Percentiles rank a stretch among this genome's conserved stretches.
phyloP scores from a whole-genome alignment of 75 land plant genomes.

The Azolla pinnata region DNA sequence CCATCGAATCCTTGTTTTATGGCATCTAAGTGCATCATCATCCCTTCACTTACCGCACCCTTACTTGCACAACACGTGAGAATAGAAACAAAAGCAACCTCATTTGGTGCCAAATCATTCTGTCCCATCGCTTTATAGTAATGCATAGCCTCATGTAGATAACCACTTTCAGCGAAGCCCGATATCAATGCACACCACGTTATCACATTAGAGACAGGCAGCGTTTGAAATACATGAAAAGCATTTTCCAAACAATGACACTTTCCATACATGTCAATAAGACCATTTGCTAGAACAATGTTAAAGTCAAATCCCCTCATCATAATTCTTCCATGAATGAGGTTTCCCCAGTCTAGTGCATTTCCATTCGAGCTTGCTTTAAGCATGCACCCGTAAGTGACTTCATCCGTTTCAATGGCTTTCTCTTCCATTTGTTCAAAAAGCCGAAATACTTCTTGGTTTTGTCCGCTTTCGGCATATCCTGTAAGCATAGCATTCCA shows the following conservation, averaged over 20 bases:
- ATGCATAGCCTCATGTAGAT: slow-evolving; percentile 15
- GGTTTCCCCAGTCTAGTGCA: slow-evolving; percentile 14
- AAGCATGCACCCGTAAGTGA: slow-evolving; percentile 26
- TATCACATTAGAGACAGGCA: slow-evolving; percentile 8
- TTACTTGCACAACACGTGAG: not conserved
- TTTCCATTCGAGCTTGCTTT: slow-evolving; percentile 13
- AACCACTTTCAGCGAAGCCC: slow-evolving; percentile 40
- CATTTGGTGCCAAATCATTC: not conserved
- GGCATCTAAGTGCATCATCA: not conserved
- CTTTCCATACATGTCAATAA: slow-evolving; percentile 27
- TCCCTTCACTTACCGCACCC: not conserved
- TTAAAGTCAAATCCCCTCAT: slow-evolving; percentile 27
- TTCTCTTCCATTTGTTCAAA: slow-evolving; percentile 25
- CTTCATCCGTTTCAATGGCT: slow-evolving; percentile 26
- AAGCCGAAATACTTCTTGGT: slow-evolving; percentile 20
- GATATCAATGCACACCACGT: slow-evolving; percentile 27
- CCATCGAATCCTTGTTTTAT: not conserved
- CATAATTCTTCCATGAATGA: slow-evolving; percentile 24
- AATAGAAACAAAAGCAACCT: not conserved
- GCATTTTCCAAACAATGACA: slow-evolving; percentile 19
- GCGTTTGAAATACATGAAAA: slow-evolving; percentile 13
- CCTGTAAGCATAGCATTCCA: slow-evolving; percentile 11
- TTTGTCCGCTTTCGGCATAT: not conserved
- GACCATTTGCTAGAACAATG: slow-evolving; percentile 16
- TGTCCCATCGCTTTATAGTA: not conserved